Conservation (phyloP, 1,284 basidiomycete species). For the Ustilago tritici region DNA sequence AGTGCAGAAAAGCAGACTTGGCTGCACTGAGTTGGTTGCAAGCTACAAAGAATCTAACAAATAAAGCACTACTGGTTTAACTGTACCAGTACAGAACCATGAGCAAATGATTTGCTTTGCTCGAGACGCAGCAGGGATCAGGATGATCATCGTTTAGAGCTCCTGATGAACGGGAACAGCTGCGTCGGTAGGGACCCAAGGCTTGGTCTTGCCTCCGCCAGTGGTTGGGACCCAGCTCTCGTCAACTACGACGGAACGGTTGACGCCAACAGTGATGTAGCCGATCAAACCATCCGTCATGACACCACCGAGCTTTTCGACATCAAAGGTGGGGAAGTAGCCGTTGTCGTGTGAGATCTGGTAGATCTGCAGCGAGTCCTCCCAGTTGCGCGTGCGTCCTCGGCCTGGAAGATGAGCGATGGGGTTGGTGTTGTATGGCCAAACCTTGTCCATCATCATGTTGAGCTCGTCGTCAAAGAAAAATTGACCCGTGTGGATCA, state of each 20-base stretch:
- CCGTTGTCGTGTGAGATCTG: constrained; percentile 69
- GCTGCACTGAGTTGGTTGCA: background rate
- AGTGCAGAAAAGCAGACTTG: background rate
- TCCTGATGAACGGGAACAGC: constrained; percentile 39
- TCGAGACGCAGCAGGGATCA: background rate
- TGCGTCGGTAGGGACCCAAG: constrained; percentile 28
- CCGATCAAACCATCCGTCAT: constrained; percentile 71
- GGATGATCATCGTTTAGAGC: constrained; percentile 19
- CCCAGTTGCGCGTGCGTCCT: constrained; percentile 72
- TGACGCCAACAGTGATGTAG: constrained; percentile 71
- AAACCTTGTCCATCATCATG: constrained; percentile 70
- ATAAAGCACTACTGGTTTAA: background rate
- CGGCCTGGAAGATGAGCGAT: constrained; percentile 66
- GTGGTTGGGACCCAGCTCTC: constrained; percentile 54
- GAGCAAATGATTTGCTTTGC: background rate
- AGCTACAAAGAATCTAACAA: background rate
- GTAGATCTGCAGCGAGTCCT: constrained; percentile 71
- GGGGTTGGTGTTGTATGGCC: constrained; percentile 71
- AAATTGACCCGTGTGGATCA: constrained; percentile 75
- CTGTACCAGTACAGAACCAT: background rate
- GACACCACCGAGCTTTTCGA: constrained; percentile 71
- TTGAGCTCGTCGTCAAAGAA: constrained; percentile 78
- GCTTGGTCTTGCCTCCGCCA: constrained; percentile 49
- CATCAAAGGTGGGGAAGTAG: constrained; percentile 71
- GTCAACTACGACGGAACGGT: constrained; percentile 57